phyloP scores from a whole-genome alignment of 805 yeast genomes.

The Zygosaccharomyces pseudorouxii region DNA sequence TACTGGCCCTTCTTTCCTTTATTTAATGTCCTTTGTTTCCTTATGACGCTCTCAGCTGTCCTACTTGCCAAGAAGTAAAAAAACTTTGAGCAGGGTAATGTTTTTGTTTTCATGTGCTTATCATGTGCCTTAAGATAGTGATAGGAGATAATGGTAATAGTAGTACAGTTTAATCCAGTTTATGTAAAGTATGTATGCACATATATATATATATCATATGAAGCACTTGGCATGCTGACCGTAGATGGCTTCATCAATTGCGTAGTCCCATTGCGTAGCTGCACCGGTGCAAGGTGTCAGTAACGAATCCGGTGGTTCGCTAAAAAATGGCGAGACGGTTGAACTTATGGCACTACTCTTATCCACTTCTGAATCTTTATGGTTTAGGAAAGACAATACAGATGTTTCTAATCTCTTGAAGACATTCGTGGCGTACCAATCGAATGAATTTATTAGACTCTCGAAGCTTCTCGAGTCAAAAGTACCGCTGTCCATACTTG shows the following conservation, averaged over 20 bases:
- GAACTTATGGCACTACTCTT: neutral
- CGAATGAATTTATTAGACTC: neutral
- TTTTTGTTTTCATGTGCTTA: neutral
- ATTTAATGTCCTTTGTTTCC: neutral
- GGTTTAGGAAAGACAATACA: conserved; percentile 7
- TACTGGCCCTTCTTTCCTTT: neutral
- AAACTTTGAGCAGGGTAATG: neutral
- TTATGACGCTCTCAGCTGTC: neutral
- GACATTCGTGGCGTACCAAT: conserved; percentile 7
- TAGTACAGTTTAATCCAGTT: neutral
- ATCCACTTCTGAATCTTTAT: neutral
- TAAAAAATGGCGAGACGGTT: conserved; percentile 1
- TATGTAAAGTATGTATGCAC: conserved; percentile 1
- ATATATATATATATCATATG: conserved; percentile 4
- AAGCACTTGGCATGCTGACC: conserved; percentile 15
- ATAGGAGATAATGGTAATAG: neutral
- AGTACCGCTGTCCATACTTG: neutral
- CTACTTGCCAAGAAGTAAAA: neutral
- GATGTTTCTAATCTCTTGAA: conserved; percentile 12
- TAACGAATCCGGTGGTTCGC: neutral
- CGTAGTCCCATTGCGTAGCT: neutral
- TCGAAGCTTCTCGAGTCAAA: neutral
- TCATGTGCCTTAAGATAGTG: neutral
- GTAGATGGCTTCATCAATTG: conserved; percentile 7
- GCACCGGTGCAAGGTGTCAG: conserved; percentile 3